Base-by-base conservation (phyloP, 1,284 basidiomycete genomes). In the Marasmius oreades region DNA sequence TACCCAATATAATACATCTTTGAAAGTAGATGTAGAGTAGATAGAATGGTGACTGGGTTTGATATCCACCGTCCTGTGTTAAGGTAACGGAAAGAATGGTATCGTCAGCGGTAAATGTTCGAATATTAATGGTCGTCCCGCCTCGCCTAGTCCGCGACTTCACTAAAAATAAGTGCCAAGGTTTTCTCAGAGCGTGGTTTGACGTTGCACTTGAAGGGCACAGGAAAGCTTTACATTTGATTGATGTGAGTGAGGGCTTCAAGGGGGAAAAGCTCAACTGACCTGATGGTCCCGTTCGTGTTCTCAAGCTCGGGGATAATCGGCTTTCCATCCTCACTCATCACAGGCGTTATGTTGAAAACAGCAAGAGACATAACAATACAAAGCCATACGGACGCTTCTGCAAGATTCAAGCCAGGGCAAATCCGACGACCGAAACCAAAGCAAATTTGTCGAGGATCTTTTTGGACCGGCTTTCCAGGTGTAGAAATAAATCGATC, bases 381-480 rank as follows among this genome's bases (percentile, higher is more conserved):
- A 5, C 26, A 51, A 4, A 63, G 43, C 55, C 52, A 63, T 26
- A 63, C 36, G 11, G 62, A 61, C 4, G 52, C 59, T 31, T 63
- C 61, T 20, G 62, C 61, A 14, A 63, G 59, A 18, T 62, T 53
- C 42, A 58, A 51, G 1, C 62, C 62, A 5, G 55, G 56, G 26
- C 62, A 63, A 26, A 61, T 59, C 2, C 62, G 43, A 37, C 60
- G 57, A 16, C 34, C 62, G 34, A 58, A 59, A 5, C 62, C 61
- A 28, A 61, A 63, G 36, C 58, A 61, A 8, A 53, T 52, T 23
- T 56, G 56, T 33, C 58, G 51, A 45, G 58, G 60, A 33, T 63
- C 59, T 31, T 37, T 55, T 51, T 60, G 56, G 14, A 45, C 58
- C 11, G 56, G 53, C 42, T 59, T 57, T 5, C 50, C 52, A 16